Conservation (phyloP, 139 green algal genomes). For the Tetratostichococcus sp. region DNA sequence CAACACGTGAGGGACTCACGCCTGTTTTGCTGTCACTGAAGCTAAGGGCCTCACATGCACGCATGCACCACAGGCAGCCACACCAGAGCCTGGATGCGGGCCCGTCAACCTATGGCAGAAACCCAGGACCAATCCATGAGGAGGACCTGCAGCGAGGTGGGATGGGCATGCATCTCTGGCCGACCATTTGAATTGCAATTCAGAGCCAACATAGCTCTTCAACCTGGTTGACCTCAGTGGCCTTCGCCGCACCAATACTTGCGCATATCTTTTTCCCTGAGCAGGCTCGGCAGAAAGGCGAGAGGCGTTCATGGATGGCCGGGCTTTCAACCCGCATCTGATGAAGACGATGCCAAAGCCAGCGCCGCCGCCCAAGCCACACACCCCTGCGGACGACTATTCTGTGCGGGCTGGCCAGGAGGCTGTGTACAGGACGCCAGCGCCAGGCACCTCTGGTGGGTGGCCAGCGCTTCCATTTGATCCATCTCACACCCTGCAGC, state of each 20-base stretch:
- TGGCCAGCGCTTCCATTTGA: too few species aligned
- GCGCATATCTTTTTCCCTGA: too few species aligned
- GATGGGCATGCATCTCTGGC: not conserved
- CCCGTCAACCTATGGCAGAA: not conserved
- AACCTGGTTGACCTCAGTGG: too few species aligned
- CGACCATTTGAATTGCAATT: too few species aligned
- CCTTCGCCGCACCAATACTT: too few species aligned
- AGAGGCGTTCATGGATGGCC: not conserved
- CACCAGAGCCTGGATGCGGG: not conserved
- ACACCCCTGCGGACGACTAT: not conserved
- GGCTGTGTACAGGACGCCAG: not conserved
- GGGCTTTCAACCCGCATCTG: not conserved
- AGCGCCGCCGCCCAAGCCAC: not conserved
- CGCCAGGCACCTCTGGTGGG: not conserved
- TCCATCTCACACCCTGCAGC: too few species aligned
- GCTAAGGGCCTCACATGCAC: too few species aligned
- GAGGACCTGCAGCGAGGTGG: not conserved
- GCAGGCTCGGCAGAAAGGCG: not conserved
- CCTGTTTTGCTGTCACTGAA: too few species aligned
- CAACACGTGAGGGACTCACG: too few species aligned
- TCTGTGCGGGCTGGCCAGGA: not conserved
- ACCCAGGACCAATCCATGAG: not conserved
- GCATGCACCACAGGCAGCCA: not conserved
- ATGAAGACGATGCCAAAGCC: not conserved
- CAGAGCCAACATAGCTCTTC: too few species aligned